These are phyloP conservation scores for Stachybotrys echinatus DNA, from an alignment of 2,329 filamentous ascomycete genomes.

Conservation along the genomic window DNA sequence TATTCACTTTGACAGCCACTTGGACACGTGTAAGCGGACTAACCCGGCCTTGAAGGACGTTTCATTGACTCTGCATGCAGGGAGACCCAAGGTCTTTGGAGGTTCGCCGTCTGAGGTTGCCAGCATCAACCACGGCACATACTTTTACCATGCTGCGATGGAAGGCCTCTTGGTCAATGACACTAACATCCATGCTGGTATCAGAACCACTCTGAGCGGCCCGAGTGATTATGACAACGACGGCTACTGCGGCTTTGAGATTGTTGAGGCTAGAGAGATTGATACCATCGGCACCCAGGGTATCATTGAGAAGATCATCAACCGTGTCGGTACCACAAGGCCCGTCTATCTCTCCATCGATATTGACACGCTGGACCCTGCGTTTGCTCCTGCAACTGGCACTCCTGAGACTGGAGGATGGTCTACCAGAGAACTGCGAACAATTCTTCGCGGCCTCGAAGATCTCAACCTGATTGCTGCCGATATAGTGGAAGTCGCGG, in stretches of 20 bases:
- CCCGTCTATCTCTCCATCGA: conserved; percentile 81
- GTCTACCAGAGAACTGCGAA: conserved; percentile 67
- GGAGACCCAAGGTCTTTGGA: conserved; percentile 83
- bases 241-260: conserved; percentile 71
- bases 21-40: conserved; percentile 56
- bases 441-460: conserved; percentile 65
- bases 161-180: conserved; percentile 77
- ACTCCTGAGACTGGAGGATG: conserved; percentile 74
- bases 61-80: conserved; percentile 25
- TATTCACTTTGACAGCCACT: conserved; percentile 58
- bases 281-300: conserved; percentile 54
- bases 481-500: conserved; percentile 64
- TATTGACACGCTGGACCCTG: conserved; percentile 79
- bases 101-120: conserved; percentile 72
- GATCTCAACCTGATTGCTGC: conserved; percentile 64
- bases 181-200: conserved; percentile 82
- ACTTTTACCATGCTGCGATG: conserved; percentile 77
- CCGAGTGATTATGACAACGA: conserved; percentile 68
- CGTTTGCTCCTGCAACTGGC: conserved; percentile 70
- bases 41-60: neutral
- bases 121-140: conserved; percentile 80
- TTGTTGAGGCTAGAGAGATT: conserved; percentile 60
- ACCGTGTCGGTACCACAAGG: conserved; percentile 65
- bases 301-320: conserved; percentile 72
- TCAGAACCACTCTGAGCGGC: conserved; percentile 72